These are phyloP conservation scores for Aphanoascus verrucosus DNA, from an alignment of 2,329 filamentous ascomycete genomes.

Conservation along the genomic window DNA sequence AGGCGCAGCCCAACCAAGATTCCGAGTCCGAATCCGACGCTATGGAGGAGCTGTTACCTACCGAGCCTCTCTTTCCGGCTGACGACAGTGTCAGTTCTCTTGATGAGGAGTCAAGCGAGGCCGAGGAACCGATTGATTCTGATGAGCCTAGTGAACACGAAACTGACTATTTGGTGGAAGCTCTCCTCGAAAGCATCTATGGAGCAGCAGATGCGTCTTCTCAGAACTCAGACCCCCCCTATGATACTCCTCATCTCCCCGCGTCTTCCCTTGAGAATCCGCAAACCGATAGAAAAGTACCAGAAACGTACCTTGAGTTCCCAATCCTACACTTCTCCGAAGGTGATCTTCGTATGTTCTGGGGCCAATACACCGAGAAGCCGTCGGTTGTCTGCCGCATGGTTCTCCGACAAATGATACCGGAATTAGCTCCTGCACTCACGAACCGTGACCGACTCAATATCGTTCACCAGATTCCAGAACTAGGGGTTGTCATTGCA, in stretches of 20 bases:
- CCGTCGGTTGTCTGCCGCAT: slow-evolving; percentile 25
- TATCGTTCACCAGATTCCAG: slow-evolving; percentile 48
- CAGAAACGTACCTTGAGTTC: slow-evolving; percentile 20
- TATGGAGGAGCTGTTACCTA: slow-evolving; percentile 12
- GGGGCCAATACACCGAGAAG: slow-evolving; percentile 24
- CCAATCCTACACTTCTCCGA: slow-evolving; percentile 36
- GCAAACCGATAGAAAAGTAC: not conserved
- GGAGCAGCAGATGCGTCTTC: slow-evolving; percentile 3
- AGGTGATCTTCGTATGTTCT: slow-evolving; percentile 29
- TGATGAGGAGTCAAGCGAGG: slow-evolving; percentile 13
- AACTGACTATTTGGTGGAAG: not conserved
- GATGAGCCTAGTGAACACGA: slow-evolving; percentile 7
- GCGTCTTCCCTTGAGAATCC: not conserved
- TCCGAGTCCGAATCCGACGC: slow-evolving; percentile 14
- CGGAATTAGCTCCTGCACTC: slow-evolving; percentile 20
- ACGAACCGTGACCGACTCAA: slow-evolving; percentile 43
- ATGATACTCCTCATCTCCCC: not conserved
- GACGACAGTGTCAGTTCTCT: slow-evolving; percentile 10
- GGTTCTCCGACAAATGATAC: slow-evolving; percentile 24
- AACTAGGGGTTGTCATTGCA: slow-evolving; percentile 48
- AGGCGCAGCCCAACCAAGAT: not conserved
- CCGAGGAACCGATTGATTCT: slow-evolving; percentile 15
- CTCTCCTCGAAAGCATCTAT: slow-evolving; percentile 5
- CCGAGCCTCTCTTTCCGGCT: not conserved
- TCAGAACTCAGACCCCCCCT: not conserved